phyloP scores from a whole-genome alignment of 176 grass and related monocot genomes.

The Juncus inflexus region DNA sequence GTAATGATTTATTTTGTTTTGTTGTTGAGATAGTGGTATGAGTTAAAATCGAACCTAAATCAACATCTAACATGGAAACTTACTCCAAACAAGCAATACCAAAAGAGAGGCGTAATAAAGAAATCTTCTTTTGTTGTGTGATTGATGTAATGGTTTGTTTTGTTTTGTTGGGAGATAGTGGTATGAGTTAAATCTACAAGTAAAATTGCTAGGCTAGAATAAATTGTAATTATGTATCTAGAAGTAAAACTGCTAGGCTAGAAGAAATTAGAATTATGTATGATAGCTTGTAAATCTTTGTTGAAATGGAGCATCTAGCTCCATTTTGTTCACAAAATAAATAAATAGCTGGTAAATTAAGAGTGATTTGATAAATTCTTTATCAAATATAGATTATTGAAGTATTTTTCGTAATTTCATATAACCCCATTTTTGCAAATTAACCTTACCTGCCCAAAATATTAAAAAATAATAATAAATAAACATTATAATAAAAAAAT shows the following conservation, averaged over 20 bases:
- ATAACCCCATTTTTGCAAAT: slow-evolving; percentile 84
- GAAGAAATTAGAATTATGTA: too few species aligned
- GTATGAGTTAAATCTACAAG: not conserved
- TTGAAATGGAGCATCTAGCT: slow-evolving; percentile 34
- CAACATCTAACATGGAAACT: slow-evolving; percentile 1
- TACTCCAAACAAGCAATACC: slow-evolving; percentile 8
- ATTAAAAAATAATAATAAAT: slow-evolving; percentile 2
- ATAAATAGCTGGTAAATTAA: slow-evolving; percentile 73
- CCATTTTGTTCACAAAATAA: too few species aligned
- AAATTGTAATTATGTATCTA: too few species aligned
- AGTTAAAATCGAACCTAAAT: not conserved
- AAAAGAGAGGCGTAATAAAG: slow-evolving; percentile 6
- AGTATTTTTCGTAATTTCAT: slow-evolving; percentile 84
- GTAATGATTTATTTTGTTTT: slow-evolving; percentile 30
- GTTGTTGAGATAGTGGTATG: slow-evolving; percentile 56
- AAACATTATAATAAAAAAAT: not conserved
- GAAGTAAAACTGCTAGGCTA: too few species aligned
- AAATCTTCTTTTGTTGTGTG: slow-evolving; percentile 50
- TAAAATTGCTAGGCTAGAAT: too few species aligned
- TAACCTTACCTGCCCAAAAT: slow-evolving; percentile 61
- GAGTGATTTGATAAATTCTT: slow-evolving; percentile 78
- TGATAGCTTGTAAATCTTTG: not conserved
- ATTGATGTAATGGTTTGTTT: slow-evolving; percentile 11
- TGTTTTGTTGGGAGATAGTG: slow-evolving; percentile 70
- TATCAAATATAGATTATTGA: slow-evolving; percentile 58